These are phyloP conservation scores for Camelina laxa DNA, from an alignment of 345 rosid genomes.

Conservation along the genomic window DNA sequence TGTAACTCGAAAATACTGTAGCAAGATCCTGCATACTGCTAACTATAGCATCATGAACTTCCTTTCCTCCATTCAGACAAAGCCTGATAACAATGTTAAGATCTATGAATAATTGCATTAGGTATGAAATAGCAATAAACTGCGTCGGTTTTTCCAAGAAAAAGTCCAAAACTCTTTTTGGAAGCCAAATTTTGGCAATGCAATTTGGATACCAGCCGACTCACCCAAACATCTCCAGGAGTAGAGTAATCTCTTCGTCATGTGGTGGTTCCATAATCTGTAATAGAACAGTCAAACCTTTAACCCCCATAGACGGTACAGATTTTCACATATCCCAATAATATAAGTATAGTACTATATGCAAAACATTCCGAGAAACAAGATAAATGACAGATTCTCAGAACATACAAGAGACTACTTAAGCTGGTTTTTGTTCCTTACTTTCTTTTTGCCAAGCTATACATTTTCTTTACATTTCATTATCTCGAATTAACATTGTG, in stretches of 20 bases:
- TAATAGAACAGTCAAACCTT: constrained; percentile 31
- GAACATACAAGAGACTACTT: constrained; percentile 11
- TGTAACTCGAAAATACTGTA: constrained; percentile 73
- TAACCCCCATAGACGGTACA: constrained; percentile 16
- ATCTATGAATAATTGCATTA: constrained; percentile 22
- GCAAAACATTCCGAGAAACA: constrained; percentile 4
- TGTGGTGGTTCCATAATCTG: constrained; percentile 97
- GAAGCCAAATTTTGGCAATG: constrained; percentile 7
- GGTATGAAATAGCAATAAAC: constrained; percentile 22
- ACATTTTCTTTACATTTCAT: constrained; percentile 13
- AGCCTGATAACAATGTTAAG: constrained; percentile 52
- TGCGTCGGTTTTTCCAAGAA: constrained; percentile 2
- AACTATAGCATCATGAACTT: constrained; percentile 88
- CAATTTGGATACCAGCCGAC: constrained; percentile 36
- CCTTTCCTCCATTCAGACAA: constrained; percentile 92
- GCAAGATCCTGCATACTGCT: constrained; percentile 97
- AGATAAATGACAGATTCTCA: constrained; percentile 4
- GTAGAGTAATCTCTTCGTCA: constrained; percentile 87
- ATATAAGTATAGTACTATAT: neutral
- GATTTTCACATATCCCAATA: constrained; percentile 18
- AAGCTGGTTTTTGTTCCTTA: constrained; percentile 3
- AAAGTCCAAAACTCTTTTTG: neutral
- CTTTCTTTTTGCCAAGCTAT: constrained; percentile 8
- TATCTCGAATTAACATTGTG: neutral
- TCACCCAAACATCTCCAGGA: constrained; percentile 86